phyloP scores from a whole-genome alignment of 2,329 filamentous ascomycete genomes.

The Fusarium floridanum region DNA sequence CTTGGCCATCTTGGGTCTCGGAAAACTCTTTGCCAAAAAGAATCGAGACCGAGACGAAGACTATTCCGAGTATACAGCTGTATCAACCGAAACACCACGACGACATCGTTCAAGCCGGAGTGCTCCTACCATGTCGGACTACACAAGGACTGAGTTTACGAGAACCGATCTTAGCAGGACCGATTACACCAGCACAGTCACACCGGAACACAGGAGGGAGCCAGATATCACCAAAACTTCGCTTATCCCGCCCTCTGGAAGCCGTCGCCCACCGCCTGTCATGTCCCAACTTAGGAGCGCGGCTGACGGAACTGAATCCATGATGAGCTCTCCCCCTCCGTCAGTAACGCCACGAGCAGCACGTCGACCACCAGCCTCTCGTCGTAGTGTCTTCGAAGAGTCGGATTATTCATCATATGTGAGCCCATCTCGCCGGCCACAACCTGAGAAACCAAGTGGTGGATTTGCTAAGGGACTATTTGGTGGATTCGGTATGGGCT shows the following conservation, averaged over 20 bases:
- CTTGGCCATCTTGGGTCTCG: slow-evolving; percentile 69
- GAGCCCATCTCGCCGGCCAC: slow-evolving; percentile 71
- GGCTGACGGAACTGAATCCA: slow-evolving; percentile 56
- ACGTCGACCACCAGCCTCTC: slow-evolving; percentile 58
- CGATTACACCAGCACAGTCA: slow-evolving; percentile 47
- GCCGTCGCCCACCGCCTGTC: slow-evolving; percentile 51
- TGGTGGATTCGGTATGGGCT: slow-evolving; percentile 75
- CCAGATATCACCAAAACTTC: slow-evolving; percentile 53
- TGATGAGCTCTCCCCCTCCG: slow-evolving; percentile 55
- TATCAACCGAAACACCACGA: slow-evolving; percentile 71
- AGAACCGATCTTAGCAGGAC: slow-evolving; percentile 53
- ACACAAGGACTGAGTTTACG: slow-evolving; percentile 51
- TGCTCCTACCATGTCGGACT: slow-evolving; percentile 58
- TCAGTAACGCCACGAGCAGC: slow-evolving; percentile 61
- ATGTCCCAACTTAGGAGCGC: slow-evolving; percentile 63
- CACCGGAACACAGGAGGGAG: slow-evolving; percentile 47
- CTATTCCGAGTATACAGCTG: slow-evolving; percentile 74
- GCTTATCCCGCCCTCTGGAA: slow-evolving; percentile 61
- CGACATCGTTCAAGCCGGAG: slow-evolving; percentile 57
- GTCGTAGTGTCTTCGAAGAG: slow-evolving; percentile 59
- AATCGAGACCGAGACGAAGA: slow-evolving; percentile 67
- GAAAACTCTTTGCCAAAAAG: slow-evolving; percentile 68
- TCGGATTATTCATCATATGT: slow-evolving; percentile 72
- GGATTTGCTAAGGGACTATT: slow-evolving; percentile 69
- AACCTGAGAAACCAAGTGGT: slow-evolving; percentile 56